Percentiles rank a stretch among this genome's conserved stretches.
These are phyloP conservation scores for Arthrobotrys pseudoclavata DNA, from an alignment of 2,329 filamentous ascomycete genomes.

Conservation along the genomic window DNA sequence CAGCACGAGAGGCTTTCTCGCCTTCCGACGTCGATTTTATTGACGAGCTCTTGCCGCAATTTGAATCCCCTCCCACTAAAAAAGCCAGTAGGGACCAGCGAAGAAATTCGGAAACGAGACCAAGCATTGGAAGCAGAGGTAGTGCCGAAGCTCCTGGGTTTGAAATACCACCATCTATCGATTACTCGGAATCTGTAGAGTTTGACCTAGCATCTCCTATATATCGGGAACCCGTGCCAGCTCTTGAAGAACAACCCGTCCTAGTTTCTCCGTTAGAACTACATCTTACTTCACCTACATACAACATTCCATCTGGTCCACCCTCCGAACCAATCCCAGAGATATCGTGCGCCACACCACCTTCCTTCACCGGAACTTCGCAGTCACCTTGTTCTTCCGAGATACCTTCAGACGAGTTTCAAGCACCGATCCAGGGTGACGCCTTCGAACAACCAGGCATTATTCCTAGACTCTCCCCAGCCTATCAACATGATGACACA, in stretches of 20 bases:
- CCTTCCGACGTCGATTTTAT: constrained; percentile 25
- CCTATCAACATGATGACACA: background rate
- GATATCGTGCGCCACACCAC: background rate
- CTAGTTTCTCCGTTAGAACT: background rate
- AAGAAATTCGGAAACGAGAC: too few relatives aligned
- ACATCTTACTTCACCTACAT: too few relatives aligned
- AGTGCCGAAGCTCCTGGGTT: too few relatives aligned
- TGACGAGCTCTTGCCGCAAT: constrained; percentile 38
- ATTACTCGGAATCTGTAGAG: background rate
- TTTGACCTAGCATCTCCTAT: background rate
- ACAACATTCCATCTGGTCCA: background rate
- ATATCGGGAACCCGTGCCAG: background rate
- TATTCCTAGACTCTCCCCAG: background rate
- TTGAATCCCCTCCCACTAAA: background rate
- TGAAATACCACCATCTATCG: background rate
- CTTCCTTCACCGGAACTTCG: background rate
- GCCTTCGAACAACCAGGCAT: background rate
- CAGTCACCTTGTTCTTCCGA: background rate
- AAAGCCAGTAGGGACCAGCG: background rate
- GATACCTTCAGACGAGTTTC: background rate
- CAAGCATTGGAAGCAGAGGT: background rate
- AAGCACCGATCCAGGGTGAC: background rate
- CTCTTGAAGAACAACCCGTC: background rate
- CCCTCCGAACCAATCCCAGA: background rate
- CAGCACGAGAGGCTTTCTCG: background rate